These are phyloP conservation scores for Boletus pseudopeckii DNA, from an alignment of 768 basidiomycete genomes.

Conservation along the genomic window DNA sequence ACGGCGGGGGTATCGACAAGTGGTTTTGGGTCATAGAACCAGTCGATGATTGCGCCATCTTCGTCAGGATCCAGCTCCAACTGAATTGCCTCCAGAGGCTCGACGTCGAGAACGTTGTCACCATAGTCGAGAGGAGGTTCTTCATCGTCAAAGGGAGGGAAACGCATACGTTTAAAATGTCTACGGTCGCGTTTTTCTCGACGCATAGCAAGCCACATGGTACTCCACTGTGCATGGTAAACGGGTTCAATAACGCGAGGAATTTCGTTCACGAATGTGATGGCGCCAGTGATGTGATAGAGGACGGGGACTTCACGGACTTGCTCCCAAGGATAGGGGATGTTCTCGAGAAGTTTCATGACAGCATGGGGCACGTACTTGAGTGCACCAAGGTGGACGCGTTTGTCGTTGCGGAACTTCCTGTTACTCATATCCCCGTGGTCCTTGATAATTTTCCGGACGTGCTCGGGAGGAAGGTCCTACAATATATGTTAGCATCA, in stretches of 20 bases:
- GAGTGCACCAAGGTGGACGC: constrained; percentile 96
- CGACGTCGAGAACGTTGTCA: constrained; percentile 97
- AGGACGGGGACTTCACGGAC: constrained; percentile 98
- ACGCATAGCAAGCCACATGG: constrained; percentile 99
- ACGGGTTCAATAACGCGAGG: constrained; percentile 96
- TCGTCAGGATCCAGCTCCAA: constrained; percentile 91
- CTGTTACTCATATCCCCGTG: constrained; percentile 99
- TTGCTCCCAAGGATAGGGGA: constrained; percentile 98
- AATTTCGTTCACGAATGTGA: constrained; percentile 98
- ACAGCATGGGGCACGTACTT: constrained; percentile 99
- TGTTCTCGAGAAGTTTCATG: constrained; percentile 98
- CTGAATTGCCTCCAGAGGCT: constrained; percentile 97
- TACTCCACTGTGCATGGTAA: constrained; percentile 99
- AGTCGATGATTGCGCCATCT: constrained; percentile 87
- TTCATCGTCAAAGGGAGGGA: constrained; percentile 99
- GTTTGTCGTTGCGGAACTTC: constrained; percentile 99
- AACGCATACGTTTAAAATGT: constrained; percentile 99
- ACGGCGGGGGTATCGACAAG: constrained; percentile 85
- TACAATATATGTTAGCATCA: constrained; percentile 29
- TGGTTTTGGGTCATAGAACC: constrained; percentile 98
- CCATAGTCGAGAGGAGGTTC: constrained; percentile 99
- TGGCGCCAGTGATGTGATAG: constrained; percentile 98
- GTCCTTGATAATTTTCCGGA: constrained; percentile 99
- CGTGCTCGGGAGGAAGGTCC: constrained; percentile 96
- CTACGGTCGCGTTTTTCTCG: constrained; percentile 97